phyloP scores from a whole-genome alignment of 805 yeast species.

The Jamesozyma rosinii region DNA sequence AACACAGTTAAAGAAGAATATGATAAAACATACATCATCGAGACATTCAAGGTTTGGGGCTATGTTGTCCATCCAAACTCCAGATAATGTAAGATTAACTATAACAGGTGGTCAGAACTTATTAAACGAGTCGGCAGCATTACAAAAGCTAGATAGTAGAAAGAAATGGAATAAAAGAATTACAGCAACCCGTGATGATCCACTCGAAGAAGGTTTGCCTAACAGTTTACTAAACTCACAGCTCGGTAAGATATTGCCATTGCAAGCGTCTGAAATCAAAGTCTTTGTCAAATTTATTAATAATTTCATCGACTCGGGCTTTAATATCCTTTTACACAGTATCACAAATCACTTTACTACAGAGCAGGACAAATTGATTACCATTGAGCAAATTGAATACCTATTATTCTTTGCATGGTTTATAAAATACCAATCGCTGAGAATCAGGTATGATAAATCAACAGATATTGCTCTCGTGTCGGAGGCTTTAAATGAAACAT shows the following conservation, averaged over 20 bases:
- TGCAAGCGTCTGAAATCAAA: conserved; percentile 28
- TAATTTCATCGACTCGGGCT: conserved; percentile 64
- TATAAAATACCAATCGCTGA: conserved; percentile 49
- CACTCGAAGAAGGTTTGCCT: conserved; percentile 28
- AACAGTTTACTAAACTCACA: conserved; percentile 20
- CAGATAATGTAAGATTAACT: conserved; percentile 48
- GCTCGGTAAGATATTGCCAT: conserved; percentile 17
- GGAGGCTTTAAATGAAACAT: conserved; percentile 50
- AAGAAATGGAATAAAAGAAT: conserved; percentile 53
- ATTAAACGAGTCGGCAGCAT: conserved; percentile 39
- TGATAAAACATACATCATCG: conserved; percentile 46
- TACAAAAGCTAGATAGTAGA: conserved; percentile 56
- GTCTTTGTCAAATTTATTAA: conserved; percentile 39
- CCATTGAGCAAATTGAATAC: conserved; percentile 36
- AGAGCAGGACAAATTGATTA: conserved; percentile 30
- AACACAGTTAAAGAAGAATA: conserved; percentile 39
- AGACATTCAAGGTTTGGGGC: conserved; percentile 93
- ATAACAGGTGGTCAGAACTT: conserved; percentile 68
- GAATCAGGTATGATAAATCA: conserved; percentile 19
- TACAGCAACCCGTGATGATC: conserved; percentile 23
- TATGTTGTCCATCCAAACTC: conserved; percentile 58
- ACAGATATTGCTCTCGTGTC: conserved; percentile 38
- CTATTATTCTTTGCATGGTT: conserved; percentile 68
- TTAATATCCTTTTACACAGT: conserved; percentile 52
- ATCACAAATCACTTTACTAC: conserved; percentile 41